Evolutionary conservation across 1,284 basidiomycete species (phyloP).

Genomic region (Naganishia liquefaciens): DNA sequence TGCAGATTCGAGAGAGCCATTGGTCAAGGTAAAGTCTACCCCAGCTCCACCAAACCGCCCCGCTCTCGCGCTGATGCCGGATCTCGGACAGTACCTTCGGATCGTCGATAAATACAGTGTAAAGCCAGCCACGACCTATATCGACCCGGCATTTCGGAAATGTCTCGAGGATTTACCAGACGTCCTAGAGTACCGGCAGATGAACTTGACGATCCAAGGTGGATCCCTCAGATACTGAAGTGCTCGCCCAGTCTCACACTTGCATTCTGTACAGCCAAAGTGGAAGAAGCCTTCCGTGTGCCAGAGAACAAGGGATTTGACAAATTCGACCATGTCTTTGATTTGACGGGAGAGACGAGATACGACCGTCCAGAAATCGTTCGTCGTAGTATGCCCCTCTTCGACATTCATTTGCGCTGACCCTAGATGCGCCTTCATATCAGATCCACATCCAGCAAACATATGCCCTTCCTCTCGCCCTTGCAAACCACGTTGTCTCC

Average conservation of each 20-base stretch:
- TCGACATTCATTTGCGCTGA: neutral
- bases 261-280: slow-evolving; percentile 30
- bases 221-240: too few relatives aligned
- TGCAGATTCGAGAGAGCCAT: neutral
- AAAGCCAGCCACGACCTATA: slow-evolving; percentile 78
- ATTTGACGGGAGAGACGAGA: slow-evolving; percentile 66
- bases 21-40: slow-evolving; percentile 12
- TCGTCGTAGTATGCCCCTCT: slow-evolving; percentile 54
- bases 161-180: slow-evolving; percentile 57
- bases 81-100: slow-evolving; percentile 4
- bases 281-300: slow-evolving; percentile 45
- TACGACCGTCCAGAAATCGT: slow-evolving; percentile 72
- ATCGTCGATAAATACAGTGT: slow-evolving; percentile 86
- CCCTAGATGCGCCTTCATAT: neutral
- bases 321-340: slow-evolving; percentile 48
- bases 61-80: neutral
- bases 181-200: slow-evolving; percentile 76
- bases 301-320: slow-evolving; percentile 32
- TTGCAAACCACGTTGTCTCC: slow-evolving; percentile 59
- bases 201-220: slow-evolving; percentile 73
- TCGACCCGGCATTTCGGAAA: slow-evolving; percentile 72
- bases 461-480: slow-evolving; percentile 66
- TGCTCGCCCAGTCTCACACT: too few relatives aligned
- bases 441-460: slow-evolving; percentile 71
- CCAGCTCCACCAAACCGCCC: too few relatives aligned